Evolutionary conservation across 1,284 basidiomycete species (phyloP).

Genomic region (Anthracocystis setariae): DNA sequence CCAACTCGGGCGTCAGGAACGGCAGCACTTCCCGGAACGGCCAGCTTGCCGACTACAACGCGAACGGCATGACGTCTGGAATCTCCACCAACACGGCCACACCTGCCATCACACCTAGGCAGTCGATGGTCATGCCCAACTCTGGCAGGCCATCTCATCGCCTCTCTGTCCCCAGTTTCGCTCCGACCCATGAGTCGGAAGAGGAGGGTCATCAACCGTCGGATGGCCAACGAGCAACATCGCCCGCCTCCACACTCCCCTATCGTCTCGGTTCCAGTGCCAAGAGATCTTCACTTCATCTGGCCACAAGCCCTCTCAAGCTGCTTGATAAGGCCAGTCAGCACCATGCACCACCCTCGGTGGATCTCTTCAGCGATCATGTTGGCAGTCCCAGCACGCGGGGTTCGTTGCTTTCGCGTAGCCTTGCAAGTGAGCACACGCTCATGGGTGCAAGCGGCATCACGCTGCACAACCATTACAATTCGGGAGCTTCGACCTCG

Average conservation of each 20-base stretch:
- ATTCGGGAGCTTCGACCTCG: neutral
- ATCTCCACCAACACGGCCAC: conserved; percentile 48
- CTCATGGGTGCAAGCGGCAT: conserved; percentile 52
- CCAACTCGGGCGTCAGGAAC: conserved; percentile 23
- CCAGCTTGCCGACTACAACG: neutral
- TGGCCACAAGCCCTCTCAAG: conserved; percentile 47
- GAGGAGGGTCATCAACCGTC: conserved; percentile 9
- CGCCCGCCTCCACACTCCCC: conserved; percentile 16
- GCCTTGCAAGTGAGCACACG: conserved; percentile 53
- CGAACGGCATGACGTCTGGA: conserved; percentile 17
- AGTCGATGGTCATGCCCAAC: conserved; percentile 30
- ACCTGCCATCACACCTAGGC: conserved; percentile 44
- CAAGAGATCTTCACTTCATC: conserved; percentile 26
- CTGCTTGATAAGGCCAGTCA: conserved; percentile 50
- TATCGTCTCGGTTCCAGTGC: conserved; percentile 17
- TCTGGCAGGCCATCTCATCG: conserved; percentile 15
- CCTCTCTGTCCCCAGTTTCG: conserved; percentile 37
- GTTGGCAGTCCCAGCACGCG: conserved; percentile 41
- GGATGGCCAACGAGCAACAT: conserved; percentile 11
- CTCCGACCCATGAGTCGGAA: conserved; percentile 25
- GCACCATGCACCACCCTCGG: conserved; percentile 48
- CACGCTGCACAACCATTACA: conserved; percentile 36
- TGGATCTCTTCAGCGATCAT: conserved; percentile 49
- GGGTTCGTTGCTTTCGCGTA: conserved; percentile 41
- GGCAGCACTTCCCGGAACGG: conserved; percentile 5